phyloP scores from a whole-genome alignment of 2,329 filamentous ascomycete genomes.

The Ophiostoma angusticollis region DNA sequence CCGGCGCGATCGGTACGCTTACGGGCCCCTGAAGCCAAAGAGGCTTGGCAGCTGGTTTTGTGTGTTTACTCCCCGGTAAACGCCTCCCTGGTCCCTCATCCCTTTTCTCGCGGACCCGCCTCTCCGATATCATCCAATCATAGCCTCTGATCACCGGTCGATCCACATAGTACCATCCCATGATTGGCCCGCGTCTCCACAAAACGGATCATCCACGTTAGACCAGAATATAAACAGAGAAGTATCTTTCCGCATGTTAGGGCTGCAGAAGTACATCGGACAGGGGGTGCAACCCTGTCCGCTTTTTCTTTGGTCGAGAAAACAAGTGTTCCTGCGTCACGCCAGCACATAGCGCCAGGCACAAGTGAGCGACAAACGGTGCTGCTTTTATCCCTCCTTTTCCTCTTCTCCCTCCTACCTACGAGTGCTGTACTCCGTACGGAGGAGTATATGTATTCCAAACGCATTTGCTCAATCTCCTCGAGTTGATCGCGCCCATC shows the following conservation, averaged over 20 bases:
- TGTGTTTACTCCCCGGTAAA: neutral
- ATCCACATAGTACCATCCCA: neutral
- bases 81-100: neutral
- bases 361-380: no score
- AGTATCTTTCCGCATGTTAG: neutral
- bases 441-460: no score
- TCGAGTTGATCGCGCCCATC: no score
- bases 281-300: no score
- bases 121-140: neutral
- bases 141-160: neutral
- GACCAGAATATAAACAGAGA: neutral
- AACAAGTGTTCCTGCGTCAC: slow-evolving; percentile 1
- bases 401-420: neutral
- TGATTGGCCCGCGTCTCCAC: slow-evolving; percentile 1
- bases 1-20: no score
- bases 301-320: no score
- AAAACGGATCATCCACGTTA: neutral
- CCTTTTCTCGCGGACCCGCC: slow-evolving; percentile 1
- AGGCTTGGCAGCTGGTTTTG: no score
- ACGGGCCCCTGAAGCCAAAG: no score
- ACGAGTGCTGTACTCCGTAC: no score
- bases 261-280: no score
- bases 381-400: neutral
- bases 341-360: slow-evolving; percentile 5
- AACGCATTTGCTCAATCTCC: no score